These are phyloP conservation scores for Oleoguttula mirabilis DNA, from an alignment of 495 filamentous ascomycete genomes.

Conservation along the genomic window DNA sequence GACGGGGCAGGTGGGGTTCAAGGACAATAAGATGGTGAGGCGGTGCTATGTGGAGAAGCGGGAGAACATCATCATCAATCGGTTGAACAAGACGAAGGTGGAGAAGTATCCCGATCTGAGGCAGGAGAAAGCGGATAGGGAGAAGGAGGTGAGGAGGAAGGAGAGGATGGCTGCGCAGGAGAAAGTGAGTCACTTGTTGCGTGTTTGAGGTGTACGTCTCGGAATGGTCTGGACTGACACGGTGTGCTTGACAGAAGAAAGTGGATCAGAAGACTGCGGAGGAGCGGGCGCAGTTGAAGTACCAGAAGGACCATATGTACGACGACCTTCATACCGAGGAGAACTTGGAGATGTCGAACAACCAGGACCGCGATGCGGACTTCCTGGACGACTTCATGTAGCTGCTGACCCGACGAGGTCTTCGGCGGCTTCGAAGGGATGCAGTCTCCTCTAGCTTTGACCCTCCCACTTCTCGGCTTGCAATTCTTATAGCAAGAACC, in stretches of 20 bases:
- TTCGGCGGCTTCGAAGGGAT: no score
- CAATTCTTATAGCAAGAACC: no score
- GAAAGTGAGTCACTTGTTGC: no score
- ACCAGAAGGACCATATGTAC: constrained; percentile 88
- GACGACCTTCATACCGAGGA: constrained; percentile 69
- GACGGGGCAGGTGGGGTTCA: constrained; percentile 86
- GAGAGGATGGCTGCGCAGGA: constrained; percentile 58
- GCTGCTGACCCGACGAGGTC: no score
- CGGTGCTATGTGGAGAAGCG: constrained; percentile 61
- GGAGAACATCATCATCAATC: constrained; percentile 84
- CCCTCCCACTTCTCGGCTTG: no score
- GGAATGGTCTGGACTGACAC: neutral
- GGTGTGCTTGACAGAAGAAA: constrained; percentile 42
- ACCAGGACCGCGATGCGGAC: constrained; percentile 50
- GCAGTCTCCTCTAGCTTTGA: no score
- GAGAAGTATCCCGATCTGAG: constrained; percentile 74
- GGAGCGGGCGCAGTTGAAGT: constrained; percentile 78
- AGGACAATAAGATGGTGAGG: constrained; percentile 75
- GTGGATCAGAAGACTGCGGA: constrained; percentile 66
- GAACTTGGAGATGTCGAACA: constrained; percentile 50
- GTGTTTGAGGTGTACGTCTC: no score
- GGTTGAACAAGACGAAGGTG: constrained; percentile 87
- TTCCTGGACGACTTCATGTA: constrained; percentile 70
- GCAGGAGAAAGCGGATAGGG: constrained; percentile 62
- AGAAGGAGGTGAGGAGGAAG: constrained; percentile 53